Percentiles rank a stretch among this genome's conserved stretches.
These are phyloP conservation scores for Ceratocystis ficicola DNA, from an alignment of 2,329 filamentous ascomycete genomes.

Conservation along the genomic window DNA sequence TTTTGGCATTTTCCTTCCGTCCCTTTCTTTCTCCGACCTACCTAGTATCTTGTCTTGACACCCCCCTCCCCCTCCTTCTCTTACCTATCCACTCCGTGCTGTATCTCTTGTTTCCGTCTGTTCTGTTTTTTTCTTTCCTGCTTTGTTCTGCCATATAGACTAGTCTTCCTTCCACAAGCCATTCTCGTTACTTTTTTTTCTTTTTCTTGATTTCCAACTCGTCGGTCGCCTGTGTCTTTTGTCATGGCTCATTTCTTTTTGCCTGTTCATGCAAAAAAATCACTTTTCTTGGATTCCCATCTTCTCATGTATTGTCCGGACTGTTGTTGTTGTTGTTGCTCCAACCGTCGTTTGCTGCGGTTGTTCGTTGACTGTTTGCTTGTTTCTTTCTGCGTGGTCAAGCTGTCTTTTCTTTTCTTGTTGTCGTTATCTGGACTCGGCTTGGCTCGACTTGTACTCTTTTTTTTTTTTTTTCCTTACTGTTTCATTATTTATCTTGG, in stretches of 20 bases:
- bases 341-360: too few species aligned
- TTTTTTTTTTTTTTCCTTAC: constrained; percentile 21
- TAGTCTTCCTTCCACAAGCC: constrained; percentile 2
- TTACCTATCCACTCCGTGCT: too few species aligned
- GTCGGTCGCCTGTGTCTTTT: not conserved
- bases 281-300: not conserved
- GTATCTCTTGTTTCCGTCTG: not conserved
- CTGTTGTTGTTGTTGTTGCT: too few species aligned
- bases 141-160: not conserved
- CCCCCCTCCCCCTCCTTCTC: too few species aligned
- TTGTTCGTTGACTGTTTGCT: too few species aligned
- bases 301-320: too few species aligned
- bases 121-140: not conserved
- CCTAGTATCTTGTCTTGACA: constrained; percentile 1
- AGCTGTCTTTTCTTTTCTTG: constrained; percentile 11
- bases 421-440: not conserved
- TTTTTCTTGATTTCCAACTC: not conserved
- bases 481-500: constrained; percentile 8
- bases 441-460: constrained; percentile 5
- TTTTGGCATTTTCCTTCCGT: not conserved
- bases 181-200: not conserved
- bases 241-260: not conserved
- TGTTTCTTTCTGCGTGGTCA: not conserved
- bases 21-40: constrained; percentile 15
- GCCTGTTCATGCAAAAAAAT: not conserved